Percentiles rank a stretch among this genome's conserved stretches.
phyloP scores from a whole-genome alignment of 2,329 filamentous ascomycete species.

The Nemania sp. region DNA sequence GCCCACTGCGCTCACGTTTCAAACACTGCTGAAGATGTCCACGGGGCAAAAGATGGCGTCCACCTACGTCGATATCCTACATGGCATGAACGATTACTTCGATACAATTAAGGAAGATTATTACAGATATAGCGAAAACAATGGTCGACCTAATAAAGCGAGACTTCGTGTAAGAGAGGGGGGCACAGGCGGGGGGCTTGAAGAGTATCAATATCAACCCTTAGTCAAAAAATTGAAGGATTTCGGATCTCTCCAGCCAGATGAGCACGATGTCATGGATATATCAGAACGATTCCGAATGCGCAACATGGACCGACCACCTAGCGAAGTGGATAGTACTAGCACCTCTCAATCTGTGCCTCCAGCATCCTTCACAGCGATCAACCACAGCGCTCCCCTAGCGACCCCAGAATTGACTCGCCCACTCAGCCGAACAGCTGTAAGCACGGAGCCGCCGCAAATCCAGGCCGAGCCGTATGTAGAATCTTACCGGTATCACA shows the following conservation, averaged over 20 bases:
- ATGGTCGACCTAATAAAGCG: conserved; percentile 46
- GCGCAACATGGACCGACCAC: conserved; percentile 50
- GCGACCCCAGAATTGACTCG: conserved; percentile 35
- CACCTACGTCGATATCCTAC: conserved; percentile 66
- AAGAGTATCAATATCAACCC: conserved; percentile 67
- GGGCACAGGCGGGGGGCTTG: conserved; percentile 63
- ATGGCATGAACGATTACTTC: conserved; percentile 66
- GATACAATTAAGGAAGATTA: conserved; percentile 63
- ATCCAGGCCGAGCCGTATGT: conserved; percentile 39
- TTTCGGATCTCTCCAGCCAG: conserved; percentile 56
- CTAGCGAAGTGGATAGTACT: conserved; percentile 45
- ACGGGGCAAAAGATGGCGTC: conserved; percentile 67
- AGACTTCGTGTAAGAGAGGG: conserved; percentile 57
- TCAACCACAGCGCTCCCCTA: conserved; percentile 50
- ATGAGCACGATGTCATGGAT: conserved; percentile 50
- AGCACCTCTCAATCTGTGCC: conserved; percentile 46
- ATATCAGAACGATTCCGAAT: conserved; percentile 48
- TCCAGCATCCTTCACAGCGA: conserved; percentile 56
- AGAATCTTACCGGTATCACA: conserved; percentile 42
- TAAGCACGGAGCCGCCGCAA: conserved; percentile 20
- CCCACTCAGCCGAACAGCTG: conserved; percentile 24
- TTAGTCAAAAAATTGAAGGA: conserved; percentile 56
- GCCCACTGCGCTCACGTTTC: conserved; percentile 61
- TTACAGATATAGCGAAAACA: conserved; percentile 48
- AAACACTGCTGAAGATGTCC: conserved; percentile 64